Base-by-base conservation (phyloP, 805 yeast genomes). In the Starmerella stigmatis region DNA sequence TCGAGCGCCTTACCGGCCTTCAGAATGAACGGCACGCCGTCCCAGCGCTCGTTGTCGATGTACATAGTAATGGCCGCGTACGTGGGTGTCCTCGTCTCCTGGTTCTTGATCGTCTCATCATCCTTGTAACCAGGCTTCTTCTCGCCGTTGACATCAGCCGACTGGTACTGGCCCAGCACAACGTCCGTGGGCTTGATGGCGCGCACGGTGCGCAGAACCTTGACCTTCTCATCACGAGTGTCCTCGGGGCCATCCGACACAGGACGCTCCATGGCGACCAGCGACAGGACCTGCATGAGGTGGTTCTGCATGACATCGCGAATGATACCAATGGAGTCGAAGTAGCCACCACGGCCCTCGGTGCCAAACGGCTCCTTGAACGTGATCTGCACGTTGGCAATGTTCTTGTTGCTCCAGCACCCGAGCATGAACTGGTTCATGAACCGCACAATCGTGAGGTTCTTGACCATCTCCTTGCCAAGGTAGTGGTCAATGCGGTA, bases 271-370 rank as follows among this genome's bases (percentile, higher is more conserved):
- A 92, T 89, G 44, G 96, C 84, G 49, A 89, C 69, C 45, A 92
- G 65, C 5, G 97, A 88, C 61, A 92, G 69, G 19, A 89, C 94
- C 70, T 92, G 98, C 60, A 89, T 72, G 57, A 92, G 67, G 68
- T 92, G 98, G 73, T 92, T 92, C 71, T 92, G 98, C 86, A 92
- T 89, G 39, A 92, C 97, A 62, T 92, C 98, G 65, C 98, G 78
- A 56, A 92, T 83, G 61, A 92, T 92, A 48, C 98, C 98, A 59
- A 88, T 86, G 45, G 73, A 71, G 66, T 92, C 97, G 60, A 92
- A 92, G 70, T 92, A 92, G 30, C 98, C 98, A 56, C 98, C 98
- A 63, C 98, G 78, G 46, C 98, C 98, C 68, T 92, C 96, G 32
- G 98, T 92, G 45, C 98, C 98, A 58, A 92, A 92, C n/a, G 92